These are phyloP conservation scores for Acacia concinna DNA, from an alignment of 331 rosid genomes.

Conservation along the genomic window DNA sequence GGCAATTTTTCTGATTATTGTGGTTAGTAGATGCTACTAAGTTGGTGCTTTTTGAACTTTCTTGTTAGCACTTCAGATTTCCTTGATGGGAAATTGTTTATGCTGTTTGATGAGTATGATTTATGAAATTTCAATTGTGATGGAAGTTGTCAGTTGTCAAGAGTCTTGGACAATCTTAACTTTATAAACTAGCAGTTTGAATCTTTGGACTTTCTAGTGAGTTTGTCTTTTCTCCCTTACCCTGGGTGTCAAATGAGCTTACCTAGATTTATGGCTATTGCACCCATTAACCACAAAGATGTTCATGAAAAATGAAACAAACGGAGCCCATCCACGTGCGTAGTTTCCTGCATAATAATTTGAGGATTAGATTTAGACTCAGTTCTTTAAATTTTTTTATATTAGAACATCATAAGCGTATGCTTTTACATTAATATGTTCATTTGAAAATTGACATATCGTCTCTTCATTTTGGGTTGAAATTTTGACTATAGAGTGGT, in stretches of 20 bases:
- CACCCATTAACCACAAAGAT: background rate
- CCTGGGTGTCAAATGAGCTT: background rate
- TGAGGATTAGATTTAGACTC: background rate
- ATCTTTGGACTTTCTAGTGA: background rate
- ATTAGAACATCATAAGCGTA: background rate
- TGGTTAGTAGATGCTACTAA: background rate
- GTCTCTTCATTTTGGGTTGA: background rate
- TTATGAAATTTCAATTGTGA: background rate
- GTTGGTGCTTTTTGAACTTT: background rate
- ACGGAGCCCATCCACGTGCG: background rate
- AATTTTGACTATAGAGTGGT: background rate
- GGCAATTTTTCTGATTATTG: background rate
- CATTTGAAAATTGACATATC: background rate
- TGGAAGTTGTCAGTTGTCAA: background rate
- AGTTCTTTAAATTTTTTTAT: background rate
- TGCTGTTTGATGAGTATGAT: constrained; percentile 8
- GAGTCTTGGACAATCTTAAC: background rate
- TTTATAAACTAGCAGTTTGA: background rate
- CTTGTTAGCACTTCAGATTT: constrained; percentile 9
- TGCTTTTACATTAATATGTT: background rate
- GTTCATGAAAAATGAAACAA: too few relatives aligned
- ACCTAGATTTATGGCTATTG: background rate
- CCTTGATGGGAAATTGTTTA: background rate
- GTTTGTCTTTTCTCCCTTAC: background rate
- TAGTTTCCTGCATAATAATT: background rate